phyloP scores from a whole-genome alignment of 2,329 filamentous ascomycete genomes.

The Penicillium sp. region DNA sequence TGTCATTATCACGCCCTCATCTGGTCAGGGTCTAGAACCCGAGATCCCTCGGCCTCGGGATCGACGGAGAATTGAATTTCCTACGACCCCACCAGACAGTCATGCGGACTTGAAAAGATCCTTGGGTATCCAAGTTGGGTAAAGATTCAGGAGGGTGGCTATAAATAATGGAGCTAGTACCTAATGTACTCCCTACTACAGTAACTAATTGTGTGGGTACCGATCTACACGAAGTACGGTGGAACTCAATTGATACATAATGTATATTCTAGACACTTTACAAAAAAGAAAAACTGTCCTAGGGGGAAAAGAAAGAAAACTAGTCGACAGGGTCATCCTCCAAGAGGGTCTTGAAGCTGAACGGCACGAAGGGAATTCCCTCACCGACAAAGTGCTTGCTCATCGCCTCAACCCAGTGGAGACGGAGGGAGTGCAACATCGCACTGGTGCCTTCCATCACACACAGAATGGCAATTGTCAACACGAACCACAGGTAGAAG shows the following conservation, averaged over 20 bases:
- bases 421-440: slow-evolving; percentile 87
- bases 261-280: slow-evolving; percentile 12
- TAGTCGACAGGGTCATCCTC: slow-evolving; percentile 70
- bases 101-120: slow-evolving; percentile 13
- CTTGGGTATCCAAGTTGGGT: not conserved
- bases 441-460: slow-evolving; percentile 96
- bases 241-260: slow-evolving; percentile 3
- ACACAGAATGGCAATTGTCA: slow-evolving; percentile 78
- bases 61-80: slow-evolving; percentile 12
- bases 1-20: too few species aligned
- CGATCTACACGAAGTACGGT: slow-evolving; percentile 3
- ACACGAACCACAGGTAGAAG: slow-evolving; percentile 88
- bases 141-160: not conserved
- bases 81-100: slow-evolving; percentile 8
- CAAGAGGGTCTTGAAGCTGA: slow-evolving; percentile 80
- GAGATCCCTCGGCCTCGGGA: slow-evolving; percentile 10
- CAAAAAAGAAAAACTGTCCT: slow-evolving; percentile 1
- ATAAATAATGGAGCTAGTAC: not conserved
- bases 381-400: slow-evolving; percentile 95
- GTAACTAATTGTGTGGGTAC: not conserved
- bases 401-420: slow-evolving; percentile 98
- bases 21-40: slow-evolving; percentile 3
- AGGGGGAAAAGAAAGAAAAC: slow-evolving; percentile 3
- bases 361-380: slow-evolving; percentile 82
- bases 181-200: not conserved